These are phyloP conservation scores for Paramecium pentaurelia DNA, from an alignment of 73 alveolate species.

Conservation along the genomic window DNA sequence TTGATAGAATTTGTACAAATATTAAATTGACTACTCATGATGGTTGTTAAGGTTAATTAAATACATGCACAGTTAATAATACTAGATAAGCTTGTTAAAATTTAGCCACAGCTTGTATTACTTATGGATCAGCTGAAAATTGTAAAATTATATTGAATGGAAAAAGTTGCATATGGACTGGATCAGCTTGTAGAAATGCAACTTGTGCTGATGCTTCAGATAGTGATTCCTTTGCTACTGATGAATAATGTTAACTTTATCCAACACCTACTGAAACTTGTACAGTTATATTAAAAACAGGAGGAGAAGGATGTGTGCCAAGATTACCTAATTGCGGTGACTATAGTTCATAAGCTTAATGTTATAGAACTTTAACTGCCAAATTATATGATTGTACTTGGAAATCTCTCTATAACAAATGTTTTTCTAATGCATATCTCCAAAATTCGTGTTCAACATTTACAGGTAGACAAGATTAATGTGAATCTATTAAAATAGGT, in stretches of 20 bases:
- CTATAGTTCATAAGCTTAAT: not conserved
- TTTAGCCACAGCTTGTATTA: not conserved
- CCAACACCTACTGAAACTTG: not conserved
- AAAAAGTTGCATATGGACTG: conserved; percentile 5
- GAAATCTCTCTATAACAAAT: not conserved
- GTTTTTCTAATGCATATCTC: not conserved
- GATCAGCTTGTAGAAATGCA: not conserved
- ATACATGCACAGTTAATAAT: not conserved
- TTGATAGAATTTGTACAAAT: not conserved
- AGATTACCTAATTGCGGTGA: not conserved
- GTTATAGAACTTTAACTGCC: not conserved
- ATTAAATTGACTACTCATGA: not conserved
- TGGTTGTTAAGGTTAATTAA: not conserved
- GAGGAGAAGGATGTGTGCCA: not conserved
- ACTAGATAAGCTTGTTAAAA: not conserved
- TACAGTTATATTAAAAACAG: not conserved
- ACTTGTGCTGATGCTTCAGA: not conserved
- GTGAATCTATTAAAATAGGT: not conserved
- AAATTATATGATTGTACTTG: not conserved
- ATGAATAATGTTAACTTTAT: not conserved
- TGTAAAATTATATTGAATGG: not conserved
- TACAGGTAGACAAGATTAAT: not conserved
- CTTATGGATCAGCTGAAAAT: not conserved
- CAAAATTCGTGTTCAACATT: not conserved
- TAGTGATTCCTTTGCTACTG: not conserved